These are phyloP conservation scores for Eurotiales sp. DNA, from an alignment of 2,329 filamentous ascomycete species.

Conservation along the genomic window DNA sequence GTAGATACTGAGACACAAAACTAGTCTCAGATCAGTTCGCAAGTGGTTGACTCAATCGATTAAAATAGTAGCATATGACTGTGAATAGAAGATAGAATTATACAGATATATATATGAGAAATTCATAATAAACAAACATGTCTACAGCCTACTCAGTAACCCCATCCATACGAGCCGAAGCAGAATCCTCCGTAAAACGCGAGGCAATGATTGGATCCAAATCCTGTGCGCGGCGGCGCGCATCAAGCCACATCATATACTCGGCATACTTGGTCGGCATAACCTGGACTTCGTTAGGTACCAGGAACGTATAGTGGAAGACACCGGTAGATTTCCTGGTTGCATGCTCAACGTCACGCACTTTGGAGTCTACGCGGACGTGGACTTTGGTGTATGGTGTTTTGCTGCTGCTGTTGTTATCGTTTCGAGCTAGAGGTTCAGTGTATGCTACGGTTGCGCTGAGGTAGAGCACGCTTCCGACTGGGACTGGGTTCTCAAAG, in stretches of 20 bases:
- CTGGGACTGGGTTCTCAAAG: constrained; percentile 71
- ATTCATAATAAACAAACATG: neutral
- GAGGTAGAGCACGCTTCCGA: constrained; percentile 71
- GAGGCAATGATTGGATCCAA: constrained; percentile 43
- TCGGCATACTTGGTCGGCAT: constrained; percentile 62
- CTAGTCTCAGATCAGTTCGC: too few relatives aligned
- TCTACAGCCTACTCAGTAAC: constrained; percentile 33
- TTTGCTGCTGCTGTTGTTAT: constrained; percentile 44
- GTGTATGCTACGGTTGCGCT: constrained; percentile 69
- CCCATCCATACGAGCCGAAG: constrained; percentile 23
- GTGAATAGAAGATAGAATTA: too few relatives aligned
- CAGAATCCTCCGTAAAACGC: constrained; percentile 25
- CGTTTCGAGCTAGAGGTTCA: constrained; percentile 48
- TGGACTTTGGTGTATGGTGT: constrained; percentile 59
- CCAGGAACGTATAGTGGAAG: constrained; percentile 72
- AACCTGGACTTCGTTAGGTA: constrained; percentile 62
- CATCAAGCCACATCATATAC: constrained; percentile 64
- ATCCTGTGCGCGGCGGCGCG: constrained; percentile 52
- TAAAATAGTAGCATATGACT: too few relatives aligned
- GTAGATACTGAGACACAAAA: too few relatives aligned
- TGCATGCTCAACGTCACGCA: constrained; percentile 68
- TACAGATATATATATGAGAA: too few relatives aligned
- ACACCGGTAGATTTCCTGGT: constrained; percentile 65
- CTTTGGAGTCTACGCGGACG: constrained; percentile 67
- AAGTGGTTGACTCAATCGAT: too few relatives aligned